Evolutionary conservation across 176 grass and related monocot genomes (phyloP).

Genomic region (Zizania latifolia): DNA sequence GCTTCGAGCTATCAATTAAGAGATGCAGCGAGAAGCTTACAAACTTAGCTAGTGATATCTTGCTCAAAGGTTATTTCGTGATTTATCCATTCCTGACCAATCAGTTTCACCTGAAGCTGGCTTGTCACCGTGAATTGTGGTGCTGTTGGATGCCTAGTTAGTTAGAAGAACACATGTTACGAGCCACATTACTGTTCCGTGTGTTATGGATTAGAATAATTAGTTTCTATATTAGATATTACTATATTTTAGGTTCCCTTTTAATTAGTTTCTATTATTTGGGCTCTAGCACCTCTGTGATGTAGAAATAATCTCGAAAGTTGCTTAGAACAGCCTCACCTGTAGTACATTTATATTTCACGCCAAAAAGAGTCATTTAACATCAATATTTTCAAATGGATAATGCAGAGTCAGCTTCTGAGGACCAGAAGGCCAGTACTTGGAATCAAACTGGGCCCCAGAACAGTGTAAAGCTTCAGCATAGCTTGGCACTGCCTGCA

Average conservation of each 20-base stretch:
- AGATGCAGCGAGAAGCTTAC: constrained; percentile 65
- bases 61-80: constrained; percentile 57
- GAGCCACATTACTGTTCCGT: neutral
- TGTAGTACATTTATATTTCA: neutral
- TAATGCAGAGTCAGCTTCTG: constrained; percentile 49
- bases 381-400: neutral
- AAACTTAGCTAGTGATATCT: constrained; percentile 65
- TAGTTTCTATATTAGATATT: neutral
- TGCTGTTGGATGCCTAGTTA: neutral
- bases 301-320: neutral
- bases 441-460: constrained; percentile 36
- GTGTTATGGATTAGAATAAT: neutral
- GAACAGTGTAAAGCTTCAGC: constrained; percentile 40
- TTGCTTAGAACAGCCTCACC: neutral
- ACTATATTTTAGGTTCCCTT: neutral
- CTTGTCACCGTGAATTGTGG: neutral
- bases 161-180: neutral
- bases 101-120: constrained; percentile 1
- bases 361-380: neutral
- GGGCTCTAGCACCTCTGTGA: neutral
- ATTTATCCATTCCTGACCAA: neutral
- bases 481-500: constrained; percentile 40
- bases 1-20: constrained; percentile 86
- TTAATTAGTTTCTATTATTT: neutral
- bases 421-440: constrained; percentile 35